A percentile compares a stretch with the other conserved stretches of the same genome.
These are phyloP conservation scores for Chenopodium album DNA, from an alignment of 148 eudicot species.

Conservation along the genomic window DNA sequence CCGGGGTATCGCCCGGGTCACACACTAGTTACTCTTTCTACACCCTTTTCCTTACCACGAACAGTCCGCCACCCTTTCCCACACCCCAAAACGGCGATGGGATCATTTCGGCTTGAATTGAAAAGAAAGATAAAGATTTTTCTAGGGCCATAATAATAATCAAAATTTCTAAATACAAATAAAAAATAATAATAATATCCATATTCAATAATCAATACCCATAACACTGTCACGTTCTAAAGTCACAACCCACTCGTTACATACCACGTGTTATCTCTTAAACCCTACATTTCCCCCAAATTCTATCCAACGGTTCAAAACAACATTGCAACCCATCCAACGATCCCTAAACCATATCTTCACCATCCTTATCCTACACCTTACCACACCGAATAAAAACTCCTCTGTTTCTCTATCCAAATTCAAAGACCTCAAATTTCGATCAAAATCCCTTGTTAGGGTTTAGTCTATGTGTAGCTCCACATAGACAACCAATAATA, in stretches of 20 bases:
- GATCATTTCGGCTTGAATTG: no score
- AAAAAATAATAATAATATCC: no score
- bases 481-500: no score
- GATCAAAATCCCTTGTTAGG: slow-evolving; percentile 30
- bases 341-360: not conserved
- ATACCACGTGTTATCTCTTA: not conserved
- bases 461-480: slow-evolving; percentile 10
- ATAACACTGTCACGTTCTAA: not conserved
- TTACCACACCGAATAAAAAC: not conserved
- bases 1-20: no score
- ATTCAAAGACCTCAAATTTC: not conserved
- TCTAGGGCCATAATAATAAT: no score
- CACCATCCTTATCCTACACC: slow-evolving; percentile 1
- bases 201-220: not conserved
- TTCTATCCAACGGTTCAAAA: not conserved
- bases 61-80: no score
- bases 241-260: not conserved
- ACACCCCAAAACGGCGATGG: no score
- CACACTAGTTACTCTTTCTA: no score
- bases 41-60: no score
- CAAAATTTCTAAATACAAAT: no score
- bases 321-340: not conserved
- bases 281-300: not conserved
- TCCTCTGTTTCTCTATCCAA: not conserved
- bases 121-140: no score